Base-by-base conservation (phyloP, 495 filamentous ascomycete genomes). In the Haplographium delicatum region DNA sequence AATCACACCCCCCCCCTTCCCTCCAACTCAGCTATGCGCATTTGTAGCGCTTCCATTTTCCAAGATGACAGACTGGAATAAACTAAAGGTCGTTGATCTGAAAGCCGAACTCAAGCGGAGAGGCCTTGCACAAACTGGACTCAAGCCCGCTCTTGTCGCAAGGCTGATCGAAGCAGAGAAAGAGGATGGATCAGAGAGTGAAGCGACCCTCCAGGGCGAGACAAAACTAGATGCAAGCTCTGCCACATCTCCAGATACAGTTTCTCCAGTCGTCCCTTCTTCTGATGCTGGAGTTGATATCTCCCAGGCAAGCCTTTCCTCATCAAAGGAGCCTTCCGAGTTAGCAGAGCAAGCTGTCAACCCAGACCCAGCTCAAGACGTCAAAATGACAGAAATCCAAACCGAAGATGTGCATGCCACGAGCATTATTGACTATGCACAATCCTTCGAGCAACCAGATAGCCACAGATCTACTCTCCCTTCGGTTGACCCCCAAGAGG, bases 41-140 rank as follows among this genome's bases (percentile, higher is more conserved):
- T 23, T 48, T 47, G 34, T 33, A 34, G n/a, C 15, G 42, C 18
- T 34, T 42, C 9, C 34, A 39, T 20, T 20, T 18, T 27, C 50
- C n/a, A 51, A 11, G 3, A 75, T 79, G 67, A 71, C 72, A 22
- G 75, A 83, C 56, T 82, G 72, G 63, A 72, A 65, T 40, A 74
- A 69, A 44, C 62, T 81, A 42, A 84, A 77, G 56, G 81, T 84
- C 26, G 65, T 75, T 9, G 78, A 84, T 56, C 67, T 84, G 13
- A 75, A 74, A 47, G 70, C 68, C 19, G 75, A 81, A 61, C 65
- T 84, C 15, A 83, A 78, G 63, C 68, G 65, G 26, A 71, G 80
- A 15, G 73, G 75, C 2, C 62, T 83, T 4, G 63, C 76, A 0
- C 70, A 72, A 26, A 68, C 70, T 13, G 81, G 81, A 8, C 67